Evolutionary conservation across 148 eudicot genomes (phyloP).

Genomic region (Chenopodium quinoa): DNA sequence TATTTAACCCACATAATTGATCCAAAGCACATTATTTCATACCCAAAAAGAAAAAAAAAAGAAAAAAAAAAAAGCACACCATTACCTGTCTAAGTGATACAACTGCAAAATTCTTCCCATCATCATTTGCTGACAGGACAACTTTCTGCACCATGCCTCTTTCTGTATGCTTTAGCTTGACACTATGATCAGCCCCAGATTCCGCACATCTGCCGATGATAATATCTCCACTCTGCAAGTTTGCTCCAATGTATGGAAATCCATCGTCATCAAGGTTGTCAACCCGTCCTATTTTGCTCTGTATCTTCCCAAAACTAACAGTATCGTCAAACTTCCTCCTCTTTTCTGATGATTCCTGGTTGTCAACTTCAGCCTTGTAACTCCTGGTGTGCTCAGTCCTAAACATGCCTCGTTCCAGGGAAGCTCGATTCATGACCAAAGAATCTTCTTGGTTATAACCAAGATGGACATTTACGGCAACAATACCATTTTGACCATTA

Average conservation of each 20-base stretch:
- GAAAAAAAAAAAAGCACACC: neutral
- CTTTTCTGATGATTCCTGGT: constrained; percentile 55
- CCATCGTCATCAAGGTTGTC: constrained; percentile 98
- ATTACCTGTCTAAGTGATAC: constrained; percentile 93
- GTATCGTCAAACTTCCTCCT: constrained; percentile 52
- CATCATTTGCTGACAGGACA: constrained; percentile 83
- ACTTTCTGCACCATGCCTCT: constrained; percentile 96
- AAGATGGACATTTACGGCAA: constrained; percentile 91
- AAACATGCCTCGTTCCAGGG: constrained; percentile 97
- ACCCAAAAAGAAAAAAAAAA: too few species aligned
- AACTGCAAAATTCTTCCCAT: constrained; percentile 87
- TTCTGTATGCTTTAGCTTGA: constrained; percentile 89
- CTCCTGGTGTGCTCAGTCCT: constrained; percentile 84
- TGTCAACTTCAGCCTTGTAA: constrained; percentile 83
- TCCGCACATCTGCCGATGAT: constrained; percentile 76
- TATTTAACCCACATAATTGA: neutral
- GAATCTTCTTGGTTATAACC: constrained; percentile 99
- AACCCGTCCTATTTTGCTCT: constrained; percentile 78
- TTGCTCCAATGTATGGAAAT: constrained; percentile 84
- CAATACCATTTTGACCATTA: constrained; percentile 94
- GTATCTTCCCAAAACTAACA: constrained; percentile 71
- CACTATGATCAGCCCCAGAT: constrained; percentile 80
- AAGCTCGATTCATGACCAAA: constrained; percentile 85
- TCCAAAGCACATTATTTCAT: neutral
- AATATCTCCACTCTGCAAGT: constrained; percentile 78